Conservation (phyloP, 2,329 filamentous ascomycete genomes). For the Apiospora phragmitis region DNA sequence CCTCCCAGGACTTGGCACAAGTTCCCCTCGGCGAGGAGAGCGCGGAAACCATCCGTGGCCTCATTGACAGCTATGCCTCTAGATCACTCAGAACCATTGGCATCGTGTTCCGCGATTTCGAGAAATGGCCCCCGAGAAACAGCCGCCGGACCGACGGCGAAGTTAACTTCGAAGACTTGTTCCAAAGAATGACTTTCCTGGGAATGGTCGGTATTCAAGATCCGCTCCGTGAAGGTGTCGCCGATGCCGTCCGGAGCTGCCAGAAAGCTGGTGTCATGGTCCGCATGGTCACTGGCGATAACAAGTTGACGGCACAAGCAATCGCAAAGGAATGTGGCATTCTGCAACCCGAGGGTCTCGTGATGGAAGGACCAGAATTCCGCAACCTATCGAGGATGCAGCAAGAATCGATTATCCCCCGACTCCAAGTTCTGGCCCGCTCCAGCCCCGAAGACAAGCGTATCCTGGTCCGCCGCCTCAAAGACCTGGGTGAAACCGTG, state of each 20-base stretch:
- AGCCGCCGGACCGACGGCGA: conserved; percentile 56
- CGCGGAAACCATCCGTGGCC: conserved; percentile 56
- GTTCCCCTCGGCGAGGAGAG: conserved; percentile 52
- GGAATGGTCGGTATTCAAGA: conserved; percentile 80
- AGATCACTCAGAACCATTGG: conserved; percentile 83
- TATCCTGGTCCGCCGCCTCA: conserved; percentile 69
- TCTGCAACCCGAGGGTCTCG: conserved; percentile 63
- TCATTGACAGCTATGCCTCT: conserved; percentile 77
- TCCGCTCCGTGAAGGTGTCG: conserved; percentile 73
- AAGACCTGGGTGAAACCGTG: conserved; percentile 73
- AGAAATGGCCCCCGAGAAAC: conserved; percentile 75
- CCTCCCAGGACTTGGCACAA: conserved; percentile 44
- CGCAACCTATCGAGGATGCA: conserved; percentile 67
- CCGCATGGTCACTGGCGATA: conserved; percentile 85
- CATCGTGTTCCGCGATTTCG: conserved; percentile 80
- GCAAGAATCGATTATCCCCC: conserved; percentile 67
- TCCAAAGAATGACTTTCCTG: conserved; percentile 67
- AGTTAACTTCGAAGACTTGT: conserved; percentile 66
- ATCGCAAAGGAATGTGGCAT: conserved; percentile 81
- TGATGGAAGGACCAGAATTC: conserved; percentile 79
- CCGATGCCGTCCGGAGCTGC: conserved; percentile 70
- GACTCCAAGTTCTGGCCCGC: conserved; percentile 69
- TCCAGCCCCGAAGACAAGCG: conserved; percentile 79
- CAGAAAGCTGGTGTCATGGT: conserved; percentile 77
- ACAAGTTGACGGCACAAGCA: conserved; percentile 74